These are phyloP conservation scores for Beauveria sp. DNA, from an alignment of 2,329 filamentous ascomycete genomes.

Conservation along the genomic window DNA sequence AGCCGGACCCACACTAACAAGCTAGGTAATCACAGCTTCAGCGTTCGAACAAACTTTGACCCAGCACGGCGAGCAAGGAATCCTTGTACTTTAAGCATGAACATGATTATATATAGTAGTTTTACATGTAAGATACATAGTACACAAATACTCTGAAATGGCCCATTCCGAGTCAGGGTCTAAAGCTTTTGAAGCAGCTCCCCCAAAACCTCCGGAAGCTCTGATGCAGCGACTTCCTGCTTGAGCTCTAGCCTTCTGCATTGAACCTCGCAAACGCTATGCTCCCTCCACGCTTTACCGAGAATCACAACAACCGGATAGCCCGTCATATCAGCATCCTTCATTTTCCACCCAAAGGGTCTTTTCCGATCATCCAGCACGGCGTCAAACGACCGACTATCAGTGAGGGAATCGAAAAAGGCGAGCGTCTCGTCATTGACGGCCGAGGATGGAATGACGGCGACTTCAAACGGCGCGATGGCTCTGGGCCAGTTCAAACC, in stretches of 20 bases:
- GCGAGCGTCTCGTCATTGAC: constrained; percentile 40
- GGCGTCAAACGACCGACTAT: constrained; percentile 43
- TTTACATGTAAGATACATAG: neutral
- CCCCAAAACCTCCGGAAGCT: constrained; percentile 33
- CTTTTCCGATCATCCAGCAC: constrained; percentile 67
- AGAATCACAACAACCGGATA: constrained; percentile 79
- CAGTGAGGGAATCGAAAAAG: constrained; percentile 56
- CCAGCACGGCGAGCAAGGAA: too few species aligned
- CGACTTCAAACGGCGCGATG: constrained; percentile 77
- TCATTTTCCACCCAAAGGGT: constrained; percentile 74
- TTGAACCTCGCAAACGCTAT: constrained; percentile 64
- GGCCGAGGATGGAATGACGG: constrained; percentile 51
- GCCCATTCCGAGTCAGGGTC: neutral
- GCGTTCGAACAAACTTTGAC: neutral
- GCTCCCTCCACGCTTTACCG: constrained; percentile 59
- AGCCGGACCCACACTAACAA: neutral
- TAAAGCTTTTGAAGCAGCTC: constrained; percentile 43
- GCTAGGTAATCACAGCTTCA: too few species aligned
- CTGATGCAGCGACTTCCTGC: constrained; percentile 46
- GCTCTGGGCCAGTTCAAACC: constrained; percentile 83
- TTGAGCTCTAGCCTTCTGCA: constrained; percentile 61
- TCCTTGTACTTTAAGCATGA: neutral
- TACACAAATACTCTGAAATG: neutral
- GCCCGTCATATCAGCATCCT: constrained; percentile 81
- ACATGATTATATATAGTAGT: neutral